A percentile compares a stretch with the other conserved stretches of the same genome.
These are phyloP conservation scores for Moesziomyces sp. DNA, from an alignment of 1,284 basidiomycete species.

Conservation along the genomic window DNA sequence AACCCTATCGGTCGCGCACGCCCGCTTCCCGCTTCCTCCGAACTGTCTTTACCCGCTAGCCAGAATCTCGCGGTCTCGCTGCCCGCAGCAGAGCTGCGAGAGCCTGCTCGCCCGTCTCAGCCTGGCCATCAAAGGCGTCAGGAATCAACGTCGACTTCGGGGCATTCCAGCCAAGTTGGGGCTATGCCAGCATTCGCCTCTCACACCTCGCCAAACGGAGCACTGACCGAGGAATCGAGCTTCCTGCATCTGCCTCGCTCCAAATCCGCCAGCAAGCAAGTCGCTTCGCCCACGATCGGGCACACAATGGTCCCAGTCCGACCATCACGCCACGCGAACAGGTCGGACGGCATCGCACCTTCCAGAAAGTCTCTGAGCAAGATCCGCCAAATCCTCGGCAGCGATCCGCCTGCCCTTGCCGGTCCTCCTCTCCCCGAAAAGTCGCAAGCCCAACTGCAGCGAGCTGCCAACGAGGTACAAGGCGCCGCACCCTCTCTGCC, in stretches of 20 bases:
- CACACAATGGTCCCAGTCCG: not conserved
- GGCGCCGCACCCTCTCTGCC: slow-evolving; percentile 10
- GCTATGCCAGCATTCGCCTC: not conserved
- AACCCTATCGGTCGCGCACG: not conserved
- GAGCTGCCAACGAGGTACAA: not conserved
- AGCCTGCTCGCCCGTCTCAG: not conserved
- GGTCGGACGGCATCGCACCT: not conserved
- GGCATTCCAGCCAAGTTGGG: slow-evolving; percentile 8
- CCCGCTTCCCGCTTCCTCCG: not conserved
- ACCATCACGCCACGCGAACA: not conserved
- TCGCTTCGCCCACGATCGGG: not conserved
- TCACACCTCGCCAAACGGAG: not conserved
- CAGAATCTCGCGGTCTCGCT: not conserved
- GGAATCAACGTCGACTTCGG: slow-evolving; percentile 7
- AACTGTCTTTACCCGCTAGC: not conserved
- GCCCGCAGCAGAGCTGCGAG: not conserved
- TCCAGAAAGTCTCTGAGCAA: slow-evolving; percentile 31
- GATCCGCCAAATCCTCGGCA: slow-evolving; percentile 31
- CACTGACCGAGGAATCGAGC: slow-evolving; percentile 3
- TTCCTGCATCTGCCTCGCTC: slow-evolving; percentile 9
- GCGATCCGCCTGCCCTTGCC: slow-evolving; percentile 10
- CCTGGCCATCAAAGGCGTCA: slow-evolving; percentile 8
- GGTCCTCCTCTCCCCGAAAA: slow-evolving; percentile 4
- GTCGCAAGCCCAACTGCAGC: not conserved
- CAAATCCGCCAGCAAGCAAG: not conserved